Evolutionary conservation across 2,329 filamentous ascomycete genomes (phyloP), one percentile per base, ranked within the genome.

Genomic region (Anthostomella pinea): DNA sequence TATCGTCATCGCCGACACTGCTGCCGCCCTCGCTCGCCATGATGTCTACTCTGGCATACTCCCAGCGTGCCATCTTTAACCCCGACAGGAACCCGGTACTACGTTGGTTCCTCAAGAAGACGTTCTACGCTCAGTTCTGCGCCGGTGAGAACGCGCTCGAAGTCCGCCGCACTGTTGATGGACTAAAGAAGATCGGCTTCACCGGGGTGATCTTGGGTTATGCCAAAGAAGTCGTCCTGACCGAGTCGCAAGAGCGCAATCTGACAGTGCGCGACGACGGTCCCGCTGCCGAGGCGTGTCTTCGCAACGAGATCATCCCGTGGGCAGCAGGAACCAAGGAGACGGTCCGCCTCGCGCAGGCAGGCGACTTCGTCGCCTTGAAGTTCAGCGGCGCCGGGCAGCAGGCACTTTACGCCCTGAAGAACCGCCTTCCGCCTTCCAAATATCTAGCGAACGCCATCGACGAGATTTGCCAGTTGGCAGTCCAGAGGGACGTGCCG

Each of bases 61-160:
- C 85, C 17, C 75, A 75, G 33, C 81, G 69, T 39, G 67, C 76
- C 1, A 36, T 89, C 0, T 70, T 93, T 39, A 83, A 83, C 59
- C 81, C 88, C 4, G 87, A 94, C 56, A 71, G 67, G 34, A 95
- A 95, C 57, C 79, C 79, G 0, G 30, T 91, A 2, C 71, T 95
- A 11, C 75, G 80, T 27, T 77, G 70, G 41, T 57, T 89, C 26
- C 69, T 95, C 32, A 88, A 89, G 59, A 77, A 81, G 57, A 94
- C 87, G 0, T 89, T 95, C 53, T 95, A 95, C 60, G 80, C 81
- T 16, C 90, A 96, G 54, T 96, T 95, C 63, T 96, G 90, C 62
- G 87, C 87, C 0, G 90, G 90, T 18, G 85, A 89, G 63, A 84
- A 77, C 31, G 70, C 75, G 0, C 53, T 60, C 2, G 86, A 95